phyloP scores from a whole-genome alignment of 805 yeast genomes.

The Ascoidea asiatica region DNA sequence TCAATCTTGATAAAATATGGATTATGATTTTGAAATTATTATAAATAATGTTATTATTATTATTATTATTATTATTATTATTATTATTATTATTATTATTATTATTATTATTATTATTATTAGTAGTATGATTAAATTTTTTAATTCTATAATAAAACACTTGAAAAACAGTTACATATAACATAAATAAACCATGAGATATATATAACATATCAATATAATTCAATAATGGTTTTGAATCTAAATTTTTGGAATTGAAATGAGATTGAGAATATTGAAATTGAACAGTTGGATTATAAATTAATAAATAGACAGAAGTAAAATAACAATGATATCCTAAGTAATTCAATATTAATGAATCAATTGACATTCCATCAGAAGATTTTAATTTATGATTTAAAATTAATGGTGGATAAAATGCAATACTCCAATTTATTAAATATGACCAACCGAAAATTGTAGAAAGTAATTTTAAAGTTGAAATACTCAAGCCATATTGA shows the following conservation, averaged over 20 bases:
- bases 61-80: slow-evolving; percentile 1
- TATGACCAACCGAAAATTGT: no score
- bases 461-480: no score
- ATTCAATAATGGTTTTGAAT: slow-evolving; percentile 9
- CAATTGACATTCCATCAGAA: slow-evolving; percentile 9
- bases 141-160: slow-evolving; percentile 8
- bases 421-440: slow-evolving; percentile 5
- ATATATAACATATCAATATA: slow-evolving; percentile 9
- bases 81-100: not conserved
- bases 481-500: no score
- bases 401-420: slow-evolving; percentile 9
- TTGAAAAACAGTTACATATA: slow-evolving; percentile 5
- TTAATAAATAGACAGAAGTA: slow-evolving; percentile 8
- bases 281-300: slow-evolving; percentile 7
- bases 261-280: slow-evolving; percentile 2
- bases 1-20: slow-evolving; percentile 1
- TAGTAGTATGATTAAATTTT: slow-evolving; percentile 6
- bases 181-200: slow-evolving; percentile 7
- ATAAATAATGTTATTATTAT: not conserved
- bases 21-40: slow-evolving; percentile 2
- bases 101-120: not conserved
- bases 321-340: slow-evolving; percentile 9
- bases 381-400: slow-evolving; percentile 8
- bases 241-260: slow-evolving; percentile 6
- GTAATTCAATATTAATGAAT: slow-evolving; percentile 7